Evolutionary conservation across 192 early-diverging fungal genomes (phyloP), one percentile per base, ranked within the genome.

Genomic region (Backusella morwellensis): DNA sequence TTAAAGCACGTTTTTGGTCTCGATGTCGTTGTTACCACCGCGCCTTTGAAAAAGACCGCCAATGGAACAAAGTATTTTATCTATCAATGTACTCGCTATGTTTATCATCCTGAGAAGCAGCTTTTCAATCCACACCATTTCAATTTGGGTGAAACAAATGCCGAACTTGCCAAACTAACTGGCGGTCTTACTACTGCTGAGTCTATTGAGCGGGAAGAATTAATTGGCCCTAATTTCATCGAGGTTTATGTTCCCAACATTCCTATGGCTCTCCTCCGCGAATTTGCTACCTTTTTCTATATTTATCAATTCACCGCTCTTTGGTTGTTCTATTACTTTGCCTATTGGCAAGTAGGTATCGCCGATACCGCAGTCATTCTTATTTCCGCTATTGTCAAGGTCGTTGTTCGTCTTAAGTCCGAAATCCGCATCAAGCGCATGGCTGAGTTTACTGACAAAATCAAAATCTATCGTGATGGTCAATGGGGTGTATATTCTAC

Each of bases 51-150:
- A 38, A 63, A 66, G 8, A 91, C 91, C 0, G 68, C 77, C 17
- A 76, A 77, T 42, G 88, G 88, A 32, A 85, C 85, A 66, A 81
- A 80, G 38, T 94, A 88, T 78, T 91, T 94, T 75, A 85, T 87
- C 19, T 91, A 87, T 75, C 90, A 94, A 79, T 94, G 90, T 81
- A 89, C 91, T 26, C 90, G 93, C 50, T 94, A 89, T 81, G 89
- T 94, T 11, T 92, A 86, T 78, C 84, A 91, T 77, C 81, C 84
- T 2, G 75, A 83, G 32, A 69, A 77, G n/a, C 74, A 80, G 35
- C 77, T 78, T 29, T 94, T 92, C 83, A 84, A 84, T 59, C 91
- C 90, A 23, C 89, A 84, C 77, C 70, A 76, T 34, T 90, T 88
- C 73, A 70, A 85, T 21, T 79, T 93, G 23, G 92, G 91, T 40